phyloP scores from a whole-genome alignment of 257 asterid species.

The Perilla frutescens region DNA sequence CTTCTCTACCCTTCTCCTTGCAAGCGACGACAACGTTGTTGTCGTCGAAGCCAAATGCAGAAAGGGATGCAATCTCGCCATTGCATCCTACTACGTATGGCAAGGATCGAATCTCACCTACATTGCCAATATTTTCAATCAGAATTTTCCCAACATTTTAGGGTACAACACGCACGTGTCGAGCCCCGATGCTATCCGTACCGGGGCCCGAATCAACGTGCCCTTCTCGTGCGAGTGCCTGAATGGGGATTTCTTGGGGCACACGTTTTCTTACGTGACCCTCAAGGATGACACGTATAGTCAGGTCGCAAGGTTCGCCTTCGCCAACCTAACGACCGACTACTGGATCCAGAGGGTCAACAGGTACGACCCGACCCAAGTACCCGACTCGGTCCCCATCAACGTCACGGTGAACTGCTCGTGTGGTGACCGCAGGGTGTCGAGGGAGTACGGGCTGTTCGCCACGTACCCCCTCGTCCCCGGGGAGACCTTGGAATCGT shows the following conservation, averaged over 20 bases:
- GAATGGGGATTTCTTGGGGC: slow-evolving; percentile 77
- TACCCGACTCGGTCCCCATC: slow-evolving; percentile 54
- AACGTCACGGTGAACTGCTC: slow-evolving; percentile 85
- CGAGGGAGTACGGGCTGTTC: slow-evolving; percentile 68
- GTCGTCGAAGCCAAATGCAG: slow-evolving; percentile 57
- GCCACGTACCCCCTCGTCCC: slow-evolving; percentile 58
- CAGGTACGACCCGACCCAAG: slow-evolving; percentile 50
- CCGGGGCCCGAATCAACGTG: slow-evolving; percentile 55
- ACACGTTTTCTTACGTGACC: slow-evolving; percentile 60
- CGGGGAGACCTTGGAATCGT: slow-evolving; percentile 53
- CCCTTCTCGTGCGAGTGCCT: slow-evolving; percentile 86
- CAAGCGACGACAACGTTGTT: not conserved
- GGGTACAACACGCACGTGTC: slow-evolving; percentile 48
- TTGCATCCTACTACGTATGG: slow-evolving; percentile 72
- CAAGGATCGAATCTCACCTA: slow-evolving; percentile 69
- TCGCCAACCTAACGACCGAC: slow-evolving; percentile 67
- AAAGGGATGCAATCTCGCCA: slow-evolving; percentile 64
- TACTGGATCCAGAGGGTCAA: slow-evolving; percentile 76
- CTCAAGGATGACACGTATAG: slow-evolving; percentile 65
- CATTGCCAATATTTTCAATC: slow-evolving; percentile 55
- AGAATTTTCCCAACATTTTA: slow-evolving; percentile 47
- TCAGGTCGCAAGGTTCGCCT: slow-evolving; percentile 49
- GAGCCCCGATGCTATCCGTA: slow-evolving; percentile 42
- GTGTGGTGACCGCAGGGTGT: slow-evolving; percentile 65
- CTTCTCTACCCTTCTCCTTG: slow-evolving; percentile 27